Evolutionary conservation across 139 green algal genomes (phyloP).

Genomic region (Chlamydomonas applanata): DNA sequence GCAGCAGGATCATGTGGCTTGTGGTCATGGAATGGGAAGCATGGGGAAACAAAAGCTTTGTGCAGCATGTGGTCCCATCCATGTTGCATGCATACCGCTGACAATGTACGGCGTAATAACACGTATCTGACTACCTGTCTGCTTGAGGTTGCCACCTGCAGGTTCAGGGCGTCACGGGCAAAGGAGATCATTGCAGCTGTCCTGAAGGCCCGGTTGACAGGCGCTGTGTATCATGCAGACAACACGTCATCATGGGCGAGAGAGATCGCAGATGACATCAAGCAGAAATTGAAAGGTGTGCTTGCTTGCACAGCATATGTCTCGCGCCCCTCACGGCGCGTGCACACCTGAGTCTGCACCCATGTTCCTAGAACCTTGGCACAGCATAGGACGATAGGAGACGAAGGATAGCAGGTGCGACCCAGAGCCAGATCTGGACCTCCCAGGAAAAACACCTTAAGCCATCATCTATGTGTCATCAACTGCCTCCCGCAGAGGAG

Average conservation of each 20-base stretch:
- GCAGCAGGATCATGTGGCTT: no score
- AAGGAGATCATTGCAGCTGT: conserved; percentile 63
- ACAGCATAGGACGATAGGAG: neutral
- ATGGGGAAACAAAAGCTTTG: no score
- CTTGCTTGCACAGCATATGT: no score
- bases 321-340: no score
- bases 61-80: no score
- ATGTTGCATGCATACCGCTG: no score
- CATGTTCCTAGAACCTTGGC: neutral
- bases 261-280: conserved; percentile 84
- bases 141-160: conserved; percentile 28
- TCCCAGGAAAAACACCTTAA: no score
- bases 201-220: conserved; percentile 53
- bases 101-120: no score
- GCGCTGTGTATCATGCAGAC: conserved; percentile 69
- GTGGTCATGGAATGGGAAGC: no score
- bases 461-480: neutral
- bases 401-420: neutral
- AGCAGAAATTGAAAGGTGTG: conserved; percentile 72
- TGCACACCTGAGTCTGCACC: neutral
- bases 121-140: no score
- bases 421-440: no score
- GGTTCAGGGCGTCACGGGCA: conserved; percentile 57
- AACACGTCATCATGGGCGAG: conserved; percentile 64
- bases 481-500: conserved; percentile 51